Percentiles rank a stretch among this genome's conserved stretches.
Conservation (phyloP, 73 alveolate species). For the Paraurostyla sp. region DNA sequence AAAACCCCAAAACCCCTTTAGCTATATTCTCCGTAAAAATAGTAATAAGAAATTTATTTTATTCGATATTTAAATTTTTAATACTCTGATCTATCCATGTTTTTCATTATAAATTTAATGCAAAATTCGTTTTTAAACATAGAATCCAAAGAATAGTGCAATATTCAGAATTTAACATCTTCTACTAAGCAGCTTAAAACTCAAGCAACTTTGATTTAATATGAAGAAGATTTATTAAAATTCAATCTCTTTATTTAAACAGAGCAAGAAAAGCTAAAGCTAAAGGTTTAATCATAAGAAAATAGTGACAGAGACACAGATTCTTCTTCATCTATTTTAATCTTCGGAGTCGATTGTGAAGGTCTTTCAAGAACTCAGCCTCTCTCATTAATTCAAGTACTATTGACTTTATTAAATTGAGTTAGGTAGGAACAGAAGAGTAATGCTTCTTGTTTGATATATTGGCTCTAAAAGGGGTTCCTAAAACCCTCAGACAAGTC, state of each 20-base stretch:
- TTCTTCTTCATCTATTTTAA: neutral
- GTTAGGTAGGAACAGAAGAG: conserved; percentile 2
- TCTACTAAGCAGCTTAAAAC: neutral
- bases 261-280: neutral
- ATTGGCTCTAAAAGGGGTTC: neutral
- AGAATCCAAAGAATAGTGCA: neutral
- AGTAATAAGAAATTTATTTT: too few species aligned
- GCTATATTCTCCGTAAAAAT: too few species aligned
- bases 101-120: conserved; percentile 19
- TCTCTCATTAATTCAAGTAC: conserved; percentile 42
- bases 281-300: neutral
- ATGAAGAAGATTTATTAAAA: neutral
- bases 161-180: neutral
- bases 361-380: conserved; percentile 34
- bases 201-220: neutral
- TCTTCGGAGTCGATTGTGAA: conserved; percentile 63
- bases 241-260: neutral
- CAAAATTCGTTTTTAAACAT: conserved; percentile 14
- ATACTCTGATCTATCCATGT: too few species aligned
- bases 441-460: conserved; percentile 42
- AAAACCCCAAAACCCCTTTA: too few species aligned
- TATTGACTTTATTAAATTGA: neutral
- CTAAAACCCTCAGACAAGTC: neutral
- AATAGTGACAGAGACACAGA: neutral
- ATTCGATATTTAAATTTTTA: too few species aligned